phyloP scores from a whole-genome alignment of 225 moss, liverwort and hornwort species.

The Sphagnum tenellum region DNA sequence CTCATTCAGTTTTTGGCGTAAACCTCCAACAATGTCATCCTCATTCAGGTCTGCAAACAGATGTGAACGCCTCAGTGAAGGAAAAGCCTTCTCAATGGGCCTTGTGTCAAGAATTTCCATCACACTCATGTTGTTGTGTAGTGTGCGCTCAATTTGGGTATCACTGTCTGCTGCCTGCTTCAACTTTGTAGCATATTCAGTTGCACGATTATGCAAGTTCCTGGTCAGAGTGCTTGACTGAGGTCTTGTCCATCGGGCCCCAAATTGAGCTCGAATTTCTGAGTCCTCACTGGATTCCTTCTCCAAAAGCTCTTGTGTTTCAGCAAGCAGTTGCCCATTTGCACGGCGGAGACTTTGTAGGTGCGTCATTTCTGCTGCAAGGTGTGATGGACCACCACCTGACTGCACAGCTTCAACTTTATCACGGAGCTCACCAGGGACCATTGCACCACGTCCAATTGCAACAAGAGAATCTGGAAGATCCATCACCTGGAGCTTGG shows the following conservation, averaged over 20 bases:
- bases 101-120: conserved; percentile 85
- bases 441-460: conserved; percentile 65
- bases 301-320: conserved; percentile 86
- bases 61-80: conserved; percentile 83
- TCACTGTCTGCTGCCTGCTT: conserved; percentile 99
- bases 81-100: conserved; percentile 93
- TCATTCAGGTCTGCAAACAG: conserved; percentile 85
- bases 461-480: conserved; percentile 85
- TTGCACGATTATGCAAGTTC: conserved; percentile 87
- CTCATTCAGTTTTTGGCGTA: conserved; percentile 72
- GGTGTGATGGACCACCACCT: conserved; percentile 77
- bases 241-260: conserved; percentile 89
- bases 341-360: conserved; percentile 84
- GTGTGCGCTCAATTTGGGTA: conserved; percentile 87
- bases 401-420: conserved; percentile 96
- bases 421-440: conserved; percentile 82
- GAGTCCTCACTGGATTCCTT: conserved; percentile 91
- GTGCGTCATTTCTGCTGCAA: conserved; percentile 89
- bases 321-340: conserved; percentile 87
- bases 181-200: conserved; percentile 86
- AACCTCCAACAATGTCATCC: conserved; percentile 82
- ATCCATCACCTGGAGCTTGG: conserved; percentile 92
- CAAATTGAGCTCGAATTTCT: conserved; percentile 92
- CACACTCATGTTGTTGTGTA: conserved; percentile 70
- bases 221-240: conserved; percentile 95